These are phyloP conservation scores for Cyclocybe cylindracea DNA, from an alignment of 768 basidiomycete species.

Conservation along the genomic window DNA sequence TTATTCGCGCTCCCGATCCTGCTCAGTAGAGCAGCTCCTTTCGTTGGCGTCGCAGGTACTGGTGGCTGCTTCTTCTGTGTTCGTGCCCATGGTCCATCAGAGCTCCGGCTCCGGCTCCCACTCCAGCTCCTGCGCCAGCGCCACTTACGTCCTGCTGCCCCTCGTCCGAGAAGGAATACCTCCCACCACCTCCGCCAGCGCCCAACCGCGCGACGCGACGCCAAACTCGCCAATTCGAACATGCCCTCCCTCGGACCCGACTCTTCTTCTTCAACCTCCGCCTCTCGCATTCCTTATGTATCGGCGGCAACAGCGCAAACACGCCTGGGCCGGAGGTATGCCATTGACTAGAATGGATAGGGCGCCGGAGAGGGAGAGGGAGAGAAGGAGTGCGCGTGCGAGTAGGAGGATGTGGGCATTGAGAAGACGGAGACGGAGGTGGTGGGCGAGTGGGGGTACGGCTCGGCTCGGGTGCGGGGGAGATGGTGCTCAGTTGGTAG, in stretches of 20 bases:
- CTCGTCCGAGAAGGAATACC: slow-evolving; percentile 9
- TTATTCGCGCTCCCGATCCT: slow-evolving; percentile 47
- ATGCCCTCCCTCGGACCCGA: slow-evolving; percentile 49
- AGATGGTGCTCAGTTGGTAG: slow-evolving; percentile 18
- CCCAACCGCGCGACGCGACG: no score
- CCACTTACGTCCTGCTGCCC: slow-evolving; percentile 10
- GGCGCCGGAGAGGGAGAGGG: slow-evolving; percentile 1
- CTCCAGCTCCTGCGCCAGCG: neutral
- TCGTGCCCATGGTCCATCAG: neutral
- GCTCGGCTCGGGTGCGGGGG: slow-evolving; percentile 20
- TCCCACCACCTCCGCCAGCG: slow-evolving; percentile 12
- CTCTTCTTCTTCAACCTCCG: slow-evolving; percentile 77
- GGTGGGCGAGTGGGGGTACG: slow-evolving; percentile 61
- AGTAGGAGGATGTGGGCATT: slow-evolving; percentile 54
- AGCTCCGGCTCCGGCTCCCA: no score
- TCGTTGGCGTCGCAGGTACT: slow-evolving; percentile 10
- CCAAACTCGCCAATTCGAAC: slow-evolving; percentile 42
- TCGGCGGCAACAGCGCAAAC: slow-evolving; percentile 56
- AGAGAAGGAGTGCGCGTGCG: no score
- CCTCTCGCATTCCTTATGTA: slow-evolving; percentile 57
- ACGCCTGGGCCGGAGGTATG: slow-evolving; percentile 31
- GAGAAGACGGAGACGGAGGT: slow-evolving; percentile 75
- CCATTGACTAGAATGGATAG: neutral
- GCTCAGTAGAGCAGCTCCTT: slow-evolving; percentile 34
- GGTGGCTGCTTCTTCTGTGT: neutral